Evolutionary conservation across 768 basidiomycete genomes (phyloP).

Genomic region (Phanerochaete sordida): DNA sequence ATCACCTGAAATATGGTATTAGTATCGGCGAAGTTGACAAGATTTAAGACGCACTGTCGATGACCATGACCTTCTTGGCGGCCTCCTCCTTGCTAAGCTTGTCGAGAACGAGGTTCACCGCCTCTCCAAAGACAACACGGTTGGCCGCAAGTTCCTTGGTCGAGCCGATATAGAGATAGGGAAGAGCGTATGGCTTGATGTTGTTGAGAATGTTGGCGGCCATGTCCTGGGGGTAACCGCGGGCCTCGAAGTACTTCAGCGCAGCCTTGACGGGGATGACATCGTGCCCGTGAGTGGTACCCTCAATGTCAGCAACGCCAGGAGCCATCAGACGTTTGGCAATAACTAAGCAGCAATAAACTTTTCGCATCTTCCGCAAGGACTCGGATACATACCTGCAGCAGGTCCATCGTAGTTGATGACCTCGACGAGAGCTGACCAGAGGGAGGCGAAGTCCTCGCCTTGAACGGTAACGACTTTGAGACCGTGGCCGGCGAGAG

Average conservation of each 20-base stretch:
- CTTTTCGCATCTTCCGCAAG: neutral
- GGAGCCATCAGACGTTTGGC: conserved; percentile 52
- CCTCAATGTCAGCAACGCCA: conserved; percentile 68
- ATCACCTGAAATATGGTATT: conserved; percentile 48
- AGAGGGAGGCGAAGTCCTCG: conserved; percentile 77
- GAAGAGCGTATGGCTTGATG: conserved; percentile 55
- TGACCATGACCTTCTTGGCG: conserved; percentile 78
- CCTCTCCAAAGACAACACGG: conserved; percentile 82
- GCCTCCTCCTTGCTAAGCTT: conserved; percentile 72
- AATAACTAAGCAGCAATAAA: conserved; percentile 44
- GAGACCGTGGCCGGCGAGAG: conserved; percentile 78
- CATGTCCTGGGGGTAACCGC: conserved; percentile 51
- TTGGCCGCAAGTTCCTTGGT: conserved; percentile 76
- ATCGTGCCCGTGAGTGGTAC: conserved; percentile 78
- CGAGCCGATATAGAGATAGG: conserved; percentile 66
- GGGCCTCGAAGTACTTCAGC: conserved; percentile 63
- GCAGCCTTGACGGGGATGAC: conserved; percentile 82
- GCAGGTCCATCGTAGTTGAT: conserved; percentile 70
- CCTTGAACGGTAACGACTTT: conserved; percentile 72
- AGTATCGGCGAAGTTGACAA: neutral
- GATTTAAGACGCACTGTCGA: conserved; percentile 58
- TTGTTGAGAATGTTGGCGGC: conserved; percentile 52
- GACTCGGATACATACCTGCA: conserved; percentile 46
- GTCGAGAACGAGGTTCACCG: conserved; percentile 77
- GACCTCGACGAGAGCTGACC: conserved; percentile 56